Evolutionary conservation across 768 basidiomycete species (phyloP), one percentile per base, ranked within the genome.

Genomic region (Neoboletus subvelutipes): DNA sequence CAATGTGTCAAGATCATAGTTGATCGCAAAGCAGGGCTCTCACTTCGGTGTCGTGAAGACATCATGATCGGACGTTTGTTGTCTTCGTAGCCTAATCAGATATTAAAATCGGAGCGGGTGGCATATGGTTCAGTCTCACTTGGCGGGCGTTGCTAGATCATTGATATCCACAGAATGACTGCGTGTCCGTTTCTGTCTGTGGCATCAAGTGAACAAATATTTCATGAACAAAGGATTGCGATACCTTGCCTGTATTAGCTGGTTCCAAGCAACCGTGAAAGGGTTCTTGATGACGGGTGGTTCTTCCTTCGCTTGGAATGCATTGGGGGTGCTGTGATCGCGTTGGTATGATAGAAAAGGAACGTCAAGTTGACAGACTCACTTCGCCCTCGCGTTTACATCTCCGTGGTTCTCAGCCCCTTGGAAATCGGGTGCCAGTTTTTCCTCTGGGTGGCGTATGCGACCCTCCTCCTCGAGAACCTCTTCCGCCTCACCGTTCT

Each of bases 101-200:
- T 9, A 3, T 41, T 26, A 36, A 22, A 24, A 40, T 45, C 4
- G 0, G 13, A 17, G 20, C 4, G 5, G 0, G 28, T 24, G 26
- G 12, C 0, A 26, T 29, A 1, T 8, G 11, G 18, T 49, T 15
- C 42, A 41, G 41, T 26, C 64, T 66, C 37, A 72, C 71, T 71
- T 71, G 40, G 41, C 43, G 0, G 65, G 67, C 2, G 64, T 60
- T 18, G 26, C 45, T n/a, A 49, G 11, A 40, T 36, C 46, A 39
- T 58, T 37, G 34, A 37, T 37, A 34, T 59, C 61, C 39, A 51
- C 18, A n/a, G 67, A 71, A 50, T 51, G 31, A 42, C 63, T 67
- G 9, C 56, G 65, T n/a, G 53, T 42, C 51, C 71, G 63, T 56
- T 73, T 73, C 24, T 54, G 57, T 37, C 65, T 72, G 49, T 40